Conservation (phyloP, 2,329 filamentous ascomycete genomes). For the Penicillium verrucosum region DNA sequence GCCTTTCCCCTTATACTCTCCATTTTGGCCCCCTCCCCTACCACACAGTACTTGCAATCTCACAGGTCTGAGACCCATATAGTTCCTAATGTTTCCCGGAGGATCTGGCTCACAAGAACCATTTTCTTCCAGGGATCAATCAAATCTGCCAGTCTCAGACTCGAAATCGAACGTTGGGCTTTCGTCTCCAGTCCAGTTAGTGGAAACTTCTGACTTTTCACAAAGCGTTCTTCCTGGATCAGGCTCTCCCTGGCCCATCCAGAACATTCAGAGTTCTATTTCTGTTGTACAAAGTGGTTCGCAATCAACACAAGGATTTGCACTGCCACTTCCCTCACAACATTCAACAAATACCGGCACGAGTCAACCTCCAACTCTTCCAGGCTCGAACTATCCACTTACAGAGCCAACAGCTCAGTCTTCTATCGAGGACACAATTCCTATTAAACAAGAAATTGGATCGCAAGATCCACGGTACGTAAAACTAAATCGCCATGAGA, state of each 20-base stretch:
- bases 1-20: slow-evolving; percentile 8
- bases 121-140: slow-evolving; percentile 17
- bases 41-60: slow-evolving; percentile 10
- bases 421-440: slow-evolving; percentile 6
- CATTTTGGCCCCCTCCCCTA: slow-evolving; percentile 10
- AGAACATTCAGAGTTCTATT: slow-evolving; percentile 10
- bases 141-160: slow-evolving; percentile 11
- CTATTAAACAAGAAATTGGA: slow-evolving; percentile 4
- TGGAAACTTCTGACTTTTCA: slow-evolving; percentile 15
- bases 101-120: slow-evolving; percentile 20
- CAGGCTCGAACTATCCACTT: slow-evolving; percentile 5
- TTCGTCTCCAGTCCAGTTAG: slow-evolving; percentile 14
- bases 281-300: slow-evolving; percentile 1
- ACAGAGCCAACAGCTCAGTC: slow-evolving; percentile 5
- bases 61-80: slow-evolving; percentile 18
- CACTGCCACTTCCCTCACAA: slow-evolving; percentile 7
- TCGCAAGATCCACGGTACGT: slow-evolving; percentile 13
- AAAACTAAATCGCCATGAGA: neutral
- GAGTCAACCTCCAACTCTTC: slow-evolving; percentile 7
- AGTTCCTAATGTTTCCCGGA: slow-evolving; percentile 19
- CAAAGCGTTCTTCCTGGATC: slow-evolving; percentile 9
- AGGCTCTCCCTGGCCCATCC: slow-evolving; percentile 12
- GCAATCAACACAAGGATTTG: slow-evolving; percentile 5
- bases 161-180: slow-evolving; percentile 1
- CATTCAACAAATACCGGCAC: slow-evolving; percentile 8